phyloP scores from a whole-genome alignment of 179 eudicot genomes.

The Sideroxylon spinosum region DNA sequence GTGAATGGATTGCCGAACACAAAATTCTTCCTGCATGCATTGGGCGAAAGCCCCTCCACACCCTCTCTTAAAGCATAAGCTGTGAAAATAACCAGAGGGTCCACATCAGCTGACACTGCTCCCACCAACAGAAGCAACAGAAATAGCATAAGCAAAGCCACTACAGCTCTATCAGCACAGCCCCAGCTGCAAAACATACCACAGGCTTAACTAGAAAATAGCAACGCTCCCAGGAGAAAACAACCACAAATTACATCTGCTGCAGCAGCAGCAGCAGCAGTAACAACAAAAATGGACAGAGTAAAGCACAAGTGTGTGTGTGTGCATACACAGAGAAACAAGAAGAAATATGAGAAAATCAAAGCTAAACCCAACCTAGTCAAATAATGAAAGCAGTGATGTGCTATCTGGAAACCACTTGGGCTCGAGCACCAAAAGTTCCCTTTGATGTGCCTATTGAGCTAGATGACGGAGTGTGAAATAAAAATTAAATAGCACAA shows the following conservation, averaged over 20 bases:
- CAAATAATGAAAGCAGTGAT: neutral
- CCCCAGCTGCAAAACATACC: neutral
- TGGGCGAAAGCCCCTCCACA: too few species aligned
- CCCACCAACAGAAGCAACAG: constrained; percentile 1
- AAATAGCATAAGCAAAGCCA: neutral
- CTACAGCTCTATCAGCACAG: neutral
- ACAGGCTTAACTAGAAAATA: neutral
- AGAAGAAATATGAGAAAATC: neutral
- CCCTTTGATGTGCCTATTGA: too few species aligned
- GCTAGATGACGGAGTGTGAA: neutral
- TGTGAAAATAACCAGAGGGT: too few species aligned
- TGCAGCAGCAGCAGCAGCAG: neutral
- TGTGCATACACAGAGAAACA: neutral
- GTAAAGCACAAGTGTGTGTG: neutral
- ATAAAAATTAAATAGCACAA: too few species aligned
- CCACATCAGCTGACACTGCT: too few species aligned
- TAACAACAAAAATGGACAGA: neutral
- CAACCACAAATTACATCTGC: neutral
- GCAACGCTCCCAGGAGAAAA: neutral
- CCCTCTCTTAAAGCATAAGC: too few species aligned
- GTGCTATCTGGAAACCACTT: neutral
- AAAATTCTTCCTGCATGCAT: too few species aligned
- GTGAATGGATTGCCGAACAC: too few species aligned
- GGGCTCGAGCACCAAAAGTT: too few species aligned
- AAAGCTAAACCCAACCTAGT: neutral